Evolutionary conservation across 306 rosid genomes (phyloP).

Genomic region (Glycine soja): DNA sequence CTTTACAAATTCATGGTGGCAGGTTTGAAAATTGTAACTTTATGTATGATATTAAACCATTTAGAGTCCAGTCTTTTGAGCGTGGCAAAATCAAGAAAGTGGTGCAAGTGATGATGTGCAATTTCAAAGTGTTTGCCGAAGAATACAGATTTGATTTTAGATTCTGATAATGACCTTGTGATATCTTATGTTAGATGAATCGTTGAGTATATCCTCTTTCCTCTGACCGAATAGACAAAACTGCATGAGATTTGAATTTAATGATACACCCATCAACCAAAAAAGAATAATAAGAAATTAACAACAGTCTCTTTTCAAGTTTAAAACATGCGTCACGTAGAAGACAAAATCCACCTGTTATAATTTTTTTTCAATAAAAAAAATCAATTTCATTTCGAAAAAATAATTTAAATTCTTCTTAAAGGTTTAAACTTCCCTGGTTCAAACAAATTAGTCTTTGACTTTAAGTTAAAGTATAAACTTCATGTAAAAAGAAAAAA

Average conservation of each 20-base stretch:
- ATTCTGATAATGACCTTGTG: conserved; percentile 45
- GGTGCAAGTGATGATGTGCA: conserved; percentile 8
- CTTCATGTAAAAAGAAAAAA: no score
- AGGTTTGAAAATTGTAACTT: neutral
- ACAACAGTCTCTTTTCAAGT: neutral
- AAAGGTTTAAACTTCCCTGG: no score
- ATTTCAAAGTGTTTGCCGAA: conserved; percentile 4
- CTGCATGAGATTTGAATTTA: conserved; percentile 18
- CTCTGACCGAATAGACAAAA: conserved; percentile 25
- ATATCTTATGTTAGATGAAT: conserved; percentile 36
- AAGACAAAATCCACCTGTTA: neutral
- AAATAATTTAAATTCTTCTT: no score
- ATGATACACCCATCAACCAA: neutral
- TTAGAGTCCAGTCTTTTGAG: conserved; percentile 17
- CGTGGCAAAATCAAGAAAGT: conserved; percentile 23
- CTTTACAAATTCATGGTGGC: conserved; percentile 7
- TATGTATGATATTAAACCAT: conserved; percentile 25
- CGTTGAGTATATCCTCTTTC: neutral
- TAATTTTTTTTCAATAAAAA: neutral
- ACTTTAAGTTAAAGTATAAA: no score
- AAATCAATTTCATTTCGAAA: neutral
- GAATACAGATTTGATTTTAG: conserved; percentile 45
- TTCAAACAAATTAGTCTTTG: no score
- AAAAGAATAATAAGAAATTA: neutral
- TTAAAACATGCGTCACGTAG: neutral